Percentiles rank a stretch among this genome's conserved stretches.
Evolutionary conservation across 1,284 basidiomycete species (phyloP).

Genomic region (Termitomyces sp.): DNA sequence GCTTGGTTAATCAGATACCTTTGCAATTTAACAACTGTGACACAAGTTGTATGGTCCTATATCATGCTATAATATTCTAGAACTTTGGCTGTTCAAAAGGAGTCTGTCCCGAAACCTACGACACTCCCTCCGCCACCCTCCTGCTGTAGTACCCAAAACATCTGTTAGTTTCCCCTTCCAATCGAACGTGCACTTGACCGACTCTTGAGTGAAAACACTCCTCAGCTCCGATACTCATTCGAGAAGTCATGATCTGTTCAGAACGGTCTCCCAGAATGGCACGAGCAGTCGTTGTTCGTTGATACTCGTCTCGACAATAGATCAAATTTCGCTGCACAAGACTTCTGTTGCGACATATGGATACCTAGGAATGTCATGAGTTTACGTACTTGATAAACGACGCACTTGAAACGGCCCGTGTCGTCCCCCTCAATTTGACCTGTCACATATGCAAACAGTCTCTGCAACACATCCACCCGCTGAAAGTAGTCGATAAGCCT

Average conservation of each 20-base stretch:
- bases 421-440: conserved; percentile 75
- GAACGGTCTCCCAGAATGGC: conserved; percentile 93
- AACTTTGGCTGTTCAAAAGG: no score
- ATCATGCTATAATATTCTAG: no score
- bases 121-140: no score
- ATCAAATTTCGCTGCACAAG: conserved; percentile 93
- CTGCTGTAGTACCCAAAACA: no score
- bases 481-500: conserved; percentile 83
- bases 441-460: conserved; percentile 70
- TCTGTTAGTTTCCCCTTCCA: no score
- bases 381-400: conserved; percentile 16
- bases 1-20: no score
- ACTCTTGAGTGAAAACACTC: no score
- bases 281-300: conserved; percentile 66
- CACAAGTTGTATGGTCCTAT: no score
- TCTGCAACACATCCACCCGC: conserved; percentile 74
- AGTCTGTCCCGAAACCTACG: no score
- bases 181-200: no score
- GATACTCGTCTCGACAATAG: conserved; percentile 87
- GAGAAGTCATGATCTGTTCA: conserved; percentile 51
- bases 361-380: conserved; percentile 54
- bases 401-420: conserved; percentile 75
- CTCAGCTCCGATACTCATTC: no score
- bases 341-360: conserved; percentile 95
- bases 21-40: no score